Conservation (phyloP, 164 flowering plant species). For the Houttuynia cordata region DNA sequence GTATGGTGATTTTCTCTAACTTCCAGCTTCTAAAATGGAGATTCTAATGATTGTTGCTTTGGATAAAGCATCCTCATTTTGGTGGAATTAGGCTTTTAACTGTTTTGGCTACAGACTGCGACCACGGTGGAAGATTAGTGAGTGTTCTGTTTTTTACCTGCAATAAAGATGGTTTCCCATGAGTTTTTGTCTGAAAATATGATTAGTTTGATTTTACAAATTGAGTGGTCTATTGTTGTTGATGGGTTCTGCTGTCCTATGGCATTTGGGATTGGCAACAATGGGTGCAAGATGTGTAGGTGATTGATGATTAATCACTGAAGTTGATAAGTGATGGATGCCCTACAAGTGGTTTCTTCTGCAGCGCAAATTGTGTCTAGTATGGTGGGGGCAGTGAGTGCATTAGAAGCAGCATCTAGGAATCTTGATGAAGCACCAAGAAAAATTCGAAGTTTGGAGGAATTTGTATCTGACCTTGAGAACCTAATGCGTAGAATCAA, state of each 20-base stretch:
- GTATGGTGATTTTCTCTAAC: background rate
- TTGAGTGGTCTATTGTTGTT: background rate
- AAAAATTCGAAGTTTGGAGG: slow-evolving; percentile 25
- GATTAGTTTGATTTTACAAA: background rate
- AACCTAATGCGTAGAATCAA: slow-evolving; percentile 19
- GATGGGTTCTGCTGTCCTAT: background rate
- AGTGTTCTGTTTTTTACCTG: background rate
- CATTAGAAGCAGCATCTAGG: slow-evolving; percentile 33
- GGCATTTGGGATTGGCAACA: background rate
- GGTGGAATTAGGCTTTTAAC: slow-evolving; percentile 2
- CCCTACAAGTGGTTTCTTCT: slow-evolving; percentile 24
- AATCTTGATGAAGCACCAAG: slow-evolving; percentile 36
- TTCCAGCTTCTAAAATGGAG: background rate
- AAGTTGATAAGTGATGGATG: slow-evolving; percentile 21
- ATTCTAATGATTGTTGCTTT: background rate
- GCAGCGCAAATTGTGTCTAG: slow-evolving; percentile 26
- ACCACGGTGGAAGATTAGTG: background rate
- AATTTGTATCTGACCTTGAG: slow-evolving; percentile 27
- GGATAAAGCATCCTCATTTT: slow-evolving; percentile 1
- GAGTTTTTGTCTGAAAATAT: background rate
- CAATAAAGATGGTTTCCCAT: background rate
- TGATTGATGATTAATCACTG: background rate
- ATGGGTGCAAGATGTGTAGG: background rate
- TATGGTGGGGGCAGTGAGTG: slow-evolving; percentile 22
- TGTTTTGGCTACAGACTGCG: slow-evolving; percentile 1